phyloP scores from a whole-genome alignment of 2,329 filamentous ascomycete genomes.

The Aspergillus fischeri region DNA sequence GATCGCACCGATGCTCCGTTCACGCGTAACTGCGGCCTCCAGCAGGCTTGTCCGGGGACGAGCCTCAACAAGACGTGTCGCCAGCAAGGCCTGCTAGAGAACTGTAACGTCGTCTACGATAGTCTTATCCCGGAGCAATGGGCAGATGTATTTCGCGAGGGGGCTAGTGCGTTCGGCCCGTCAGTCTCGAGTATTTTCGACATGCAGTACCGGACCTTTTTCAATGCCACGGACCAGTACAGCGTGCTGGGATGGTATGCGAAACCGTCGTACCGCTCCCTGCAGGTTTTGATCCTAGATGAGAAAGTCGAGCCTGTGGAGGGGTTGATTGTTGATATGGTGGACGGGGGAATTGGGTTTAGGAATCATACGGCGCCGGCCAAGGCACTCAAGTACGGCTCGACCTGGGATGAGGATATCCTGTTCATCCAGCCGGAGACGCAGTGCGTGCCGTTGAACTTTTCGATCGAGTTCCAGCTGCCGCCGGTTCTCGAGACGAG shows the following conservation, averaged over 20 bases:
- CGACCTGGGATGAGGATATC: slow-evolving; percentile 46
- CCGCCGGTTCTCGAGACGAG: slow-evolving; percentile 2
- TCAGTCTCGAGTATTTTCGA: slow-evolving; percentile 44
- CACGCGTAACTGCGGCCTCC: slow-evolving; percentile 29
- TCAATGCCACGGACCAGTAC: slow-evolving; percentile 5
- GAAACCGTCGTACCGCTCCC: slow-evolving; percentile 24
- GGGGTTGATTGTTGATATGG: slow-evolving; percentile 43
- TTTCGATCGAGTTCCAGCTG: slow-evolving; percentile 41
- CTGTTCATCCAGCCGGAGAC: slow-evolving; percentile 47
- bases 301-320: slow-evolving; percentile 36
- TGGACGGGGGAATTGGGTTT: slow-evolving; percentile 42
- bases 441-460: slow-evolving; percentile 39
- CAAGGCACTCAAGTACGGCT: slow-evolving; percentile 28
- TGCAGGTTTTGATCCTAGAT: slow-evolving; percentile 31
- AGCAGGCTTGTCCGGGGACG: slow-evolving; percentile 22
- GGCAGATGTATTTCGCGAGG: slow-evolving; percentile 38
- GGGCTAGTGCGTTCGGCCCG: slow-evolving; percentile 18
- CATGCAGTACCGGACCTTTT: slow-evolving; percentile 34
- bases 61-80: neutral
- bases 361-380: slow-evolving; percentile 44
- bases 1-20: slow-evolving; percentile 29
- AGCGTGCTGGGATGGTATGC: neutral
- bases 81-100: neutral
- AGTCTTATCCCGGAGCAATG: slow-evolving; percentile 32
- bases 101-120: slow-evolving; percentile 24